Percentiles rank a stretch among this genome's conserved stretches.
Conservation (phyloP, 2,329 filamentous ascomycete genomes). For the Lecanoromycetidae sp. region DNA sequence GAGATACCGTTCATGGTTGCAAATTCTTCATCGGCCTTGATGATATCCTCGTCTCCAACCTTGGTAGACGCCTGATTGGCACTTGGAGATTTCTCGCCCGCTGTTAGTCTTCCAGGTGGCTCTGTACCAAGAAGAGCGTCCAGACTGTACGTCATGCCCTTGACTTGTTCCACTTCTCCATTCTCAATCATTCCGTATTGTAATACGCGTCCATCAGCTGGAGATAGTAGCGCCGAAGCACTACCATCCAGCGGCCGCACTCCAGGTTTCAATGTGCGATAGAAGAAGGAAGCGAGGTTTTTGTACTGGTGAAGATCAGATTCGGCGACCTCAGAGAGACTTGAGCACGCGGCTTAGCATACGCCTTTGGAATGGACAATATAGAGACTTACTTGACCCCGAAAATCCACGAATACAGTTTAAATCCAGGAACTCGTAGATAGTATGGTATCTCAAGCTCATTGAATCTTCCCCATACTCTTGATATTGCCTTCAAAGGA, state of each 20-base stretch:
- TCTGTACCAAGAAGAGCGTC: conserved; percentile 71
- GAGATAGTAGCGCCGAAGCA: conserved; percentile 67
- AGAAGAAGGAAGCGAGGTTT: conserved; percentile 94
- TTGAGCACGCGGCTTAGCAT: conserved; percentile 26
- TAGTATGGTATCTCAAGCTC: conserved; percentile 80
- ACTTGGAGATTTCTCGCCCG: conserved; percentile 17
- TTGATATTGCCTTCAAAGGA: conserved; percentile 78
- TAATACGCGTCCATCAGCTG: conserved; percentile 78
- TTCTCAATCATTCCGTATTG: conserved; percentile 87
- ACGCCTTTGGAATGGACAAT: not conserved
- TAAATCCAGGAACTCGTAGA: conserved; percentile 78
- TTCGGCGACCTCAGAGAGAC: conserved; percentile 74
- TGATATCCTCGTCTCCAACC: conserved; percentile 45
- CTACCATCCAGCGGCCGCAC: conserved; percentile 73
- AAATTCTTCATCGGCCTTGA: conserved; percentile 81
- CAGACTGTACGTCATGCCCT: conserved; percentile 94
- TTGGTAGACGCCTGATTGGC: conserved; percentile 21
- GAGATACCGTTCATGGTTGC: conserved; percentile 88
- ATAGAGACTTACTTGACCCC: conserved; percentile 58
- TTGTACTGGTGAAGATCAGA: conserved; percentile 79
- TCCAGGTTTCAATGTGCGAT: conserved; percentile 83
- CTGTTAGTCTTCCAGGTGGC: conserved; percentile 38
- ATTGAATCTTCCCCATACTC: conserved; percentile 84
- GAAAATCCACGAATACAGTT: conserved; percentile 79
- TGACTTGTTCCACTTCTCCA: conserved; percentile 95